Base-by-base conservation (phyloP, 495 filamentous ascomycete genomes). In the Clavariopsis aquatica region DNA sequence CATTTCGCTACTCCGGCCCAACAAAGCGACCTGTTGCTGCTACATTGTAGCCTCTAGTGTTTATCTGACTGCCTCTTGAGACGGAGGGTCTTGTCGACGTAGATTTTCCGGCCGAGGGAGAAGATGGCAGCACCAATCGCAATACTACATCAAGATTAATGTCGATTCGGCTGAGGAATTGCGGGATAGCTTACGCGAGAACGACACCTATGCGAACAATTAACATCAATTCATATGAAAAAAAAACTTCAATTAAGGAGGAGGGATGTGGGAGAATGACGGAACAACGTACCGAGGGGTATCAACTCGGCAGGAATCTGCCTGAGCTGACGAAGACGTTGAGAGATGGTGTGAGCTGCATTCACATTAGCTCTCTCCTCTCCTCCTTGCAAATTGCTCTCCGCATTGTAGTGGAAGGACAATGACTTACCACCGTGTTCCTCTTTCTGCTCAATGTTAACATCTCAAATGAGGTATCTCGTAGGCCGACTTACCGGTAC, bases 301-400 rank as follows among this genome's bases (percentile, higher is more conserved):
- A 93, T 85, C 85, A 99, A 83, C 83, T 99, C 94, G 52, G 93
- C 86, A 63, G 94, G 94, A 73, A 96, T 86, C 80, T 85, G 85
- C 84, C 89, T 91, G 63, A 97, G 79, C 66, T 82, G 84, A 71
- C 94, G 88, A 64, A 99, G 82, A 70, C 95, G 89, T 81, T 99
- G 94, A 49, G 94, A 97, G 79, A 99, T 88, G 62, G 94, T 98
- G 81, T 98, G 94, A 74, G 91, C 94, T 98, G 71, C 34, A 55
- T n/a, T 17, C 4, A 43, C n/a, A 17, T 43, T 17, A 43, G 38
- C 38, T 34, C 31, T 12, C 13, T 43, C 38, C 15, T 43, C 38
- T 17, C 5, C n/a, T 2, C 38, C 38, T 17, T 41, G n/a, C 10
- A 36, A 41, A 36, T 19, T 19, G n/a, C 54, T 27, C 27, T 24